Base-by-base conservation (phyloP, 1,284 basidiomycete genomes). In the Schizophyllum amplum region DNA sequence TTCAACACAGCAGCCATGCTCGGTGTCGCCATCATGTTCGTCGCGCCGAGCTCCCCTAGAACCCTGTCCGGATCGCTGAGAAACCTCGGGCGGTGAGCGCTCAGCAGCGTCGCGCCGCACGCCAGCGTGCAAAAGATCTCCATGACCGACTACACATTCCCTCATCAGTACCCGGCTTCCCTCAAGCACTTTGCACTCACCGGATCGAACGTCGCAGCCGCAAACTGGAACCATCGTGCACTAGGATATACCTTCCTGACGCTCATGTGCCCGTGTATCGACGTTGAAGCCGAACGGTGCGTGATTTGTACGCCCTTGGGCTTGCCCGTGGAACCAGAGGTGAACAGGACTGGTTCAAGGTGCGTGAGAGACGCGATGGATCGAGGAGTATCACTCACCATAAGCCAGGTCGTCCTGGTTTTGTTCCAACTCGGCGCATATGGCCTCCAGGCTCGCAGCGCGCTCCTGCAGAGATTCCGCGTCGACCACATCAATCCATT, bases 281-380 rank as follows among this genome's bases (percentile, higher is more conserved):
- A 58, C 13, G 57, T 11, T 2, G 33, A 42, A 42, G 33, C 33
- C 33, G 33, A 42, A 17, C 33, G 33, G 71, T 98, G 94, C 1
- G 86, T 90, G 64, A 99, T 85, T 57, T 91, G 80, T 59, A 97
- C 95, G 64, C 94, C 95, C 75, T 98, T 98, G 52, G 95, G 95
- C 6, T 90, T 76, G 24, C 95, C 95, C 0, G 94, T 96, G 56
- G 86, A 89, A n/a, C 94, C 93, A 60, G 84, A 87, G 22, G 95
- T 98, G 78, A 98, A 98, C 94, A 98, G 98, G 74, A 97, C 33
- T 42, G 33, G 33, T 9, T 3, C 17, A 17, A 42, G 33, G 33
- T 42, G 33, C 20, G 48, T 46, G 4, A n/a, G n/a, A 50, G 24
- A 21, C 4, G 47, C 24, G 4, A 17, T 24, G 5, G 21, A 23